These are phyloP conservation scores for Brettanomyces sp. DNA, from an alignment of 805 yeast species.

Conservation along the genomic window DNA sequence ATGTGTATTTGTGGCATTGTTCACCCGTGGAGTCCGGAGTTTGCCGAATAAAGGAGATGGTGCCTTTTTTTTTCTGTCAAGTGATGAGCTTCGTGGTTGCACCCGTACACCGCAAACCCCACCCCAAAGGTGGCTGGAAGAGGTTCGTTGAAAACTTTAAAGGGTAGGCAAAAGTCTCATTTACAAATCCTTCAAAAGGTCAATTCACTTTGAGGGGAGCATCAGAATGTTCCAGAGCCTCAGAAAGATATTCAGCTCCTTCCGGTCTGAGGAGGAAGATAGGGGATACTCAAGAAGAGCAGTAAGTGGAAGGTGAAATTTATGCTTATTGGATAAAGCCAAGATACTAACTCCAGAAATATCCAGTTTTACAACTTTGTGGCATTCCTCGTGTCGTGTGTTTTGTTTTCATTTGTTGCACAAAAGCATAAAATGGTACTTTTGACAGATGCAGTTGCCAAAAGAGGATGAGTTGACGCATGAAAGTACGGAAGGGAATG, in stretches of 20 bases:
- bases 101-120: too few species aligned
- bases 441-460: neutral
- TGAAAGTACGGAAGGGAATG: neutral
- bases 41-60: too few species aligned
- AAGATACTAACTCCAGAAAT: neutral
- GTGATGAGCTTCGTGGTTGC: too few species aligned
- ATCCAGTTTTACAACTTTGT: conserved; percentile 55
- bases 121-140: too few species aligned
- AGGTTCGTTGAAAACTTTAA: too few species aligned
- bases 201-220: too few species aligned
- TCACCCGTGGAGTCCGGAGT: too few species aligned
- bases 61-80: too few species aligned
- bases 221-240: conserved; percentile 62
- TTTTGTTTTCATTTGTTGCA: conserved; percentile 70
- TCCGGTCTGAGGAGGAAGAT: conserved; percentile 82
- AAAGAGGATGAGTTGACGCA: neutral
- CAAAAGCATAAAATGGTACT: conserved; percentile 29
- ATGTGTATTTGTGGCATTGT: too few species aligned
- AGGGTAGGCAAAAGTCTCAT: too few species aligned
- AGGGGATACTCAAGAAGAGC: conserved; percentile 67
- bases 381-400: conserved; percentile 77
- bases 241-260: conserved; percentile 69
- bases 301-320: conserved; percentile 20
- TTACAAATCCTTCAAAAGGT: too few species aligned
- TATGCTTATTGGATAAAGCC: too few species aligned